Conservation (phyloP, 176 grass and related monocot species). For the Thalia dealbata region DNA sequence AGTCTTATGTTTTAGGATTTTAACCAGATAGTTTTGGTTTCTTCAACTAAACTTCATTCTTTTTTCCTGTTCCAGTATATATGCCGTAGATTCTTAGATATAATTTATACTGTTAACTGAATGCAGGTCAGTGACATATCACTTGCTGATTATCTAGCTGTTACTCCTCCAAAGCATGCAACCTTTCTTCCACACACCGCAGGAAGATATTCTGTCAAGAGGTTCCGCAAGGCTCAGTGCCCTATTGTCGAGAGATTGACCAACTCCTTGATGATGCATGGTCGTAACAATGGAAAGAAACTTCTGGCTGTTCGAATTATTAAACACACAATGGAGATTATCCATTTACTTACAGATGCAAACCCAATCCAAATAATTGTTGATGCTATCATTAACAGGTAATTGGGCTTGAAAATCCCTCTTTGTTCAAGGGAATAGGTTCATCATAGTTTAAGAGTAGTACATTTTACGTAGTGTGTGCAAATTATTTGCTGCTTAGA, state of each 20-base stretch:
- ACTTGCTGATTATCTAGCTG: too few relatives aligned
- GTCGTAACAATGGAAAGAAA: conserved; percentile 73
- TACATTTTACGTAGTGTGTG: too few relatives aligned
- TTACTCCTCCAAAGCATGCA: conserved; percentile 34
- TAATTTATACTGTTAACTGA: too few relatives aligned
- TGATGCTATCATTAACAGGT: conserved; percentile 87
- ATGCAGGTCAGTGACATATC: too few relatives aligned
- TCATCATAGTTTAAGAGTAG: too few relatives aligned
- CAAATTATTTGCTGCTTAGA: too few relatives aligned
- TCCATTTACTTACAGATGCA: conserved; percentile 66
- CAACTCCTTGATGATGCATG: conserved; percentile 33
- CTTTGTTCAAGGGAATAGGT: too few relatives aligned
- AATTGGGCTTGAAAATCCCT: not conserved
- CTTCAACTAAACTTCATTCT: too few relatives aligned
- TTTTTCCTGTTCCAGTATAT: too few relatives aligned
- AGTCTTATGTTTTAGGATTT: too few relatives aligned
- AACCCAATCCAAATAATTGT: conserved; percentile 24
- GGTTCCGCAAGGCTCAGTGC: conserved; percentile 82
- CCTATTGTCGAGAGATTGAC: conserved; percentile 81
- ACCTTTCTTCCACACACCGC: conserved; percentile 72
- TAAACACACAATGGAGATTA: conserved; percentile 80
- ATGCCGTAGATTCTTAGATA: too few relatives aligned
- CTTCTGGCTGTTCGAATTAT: conserved; percentile 72
- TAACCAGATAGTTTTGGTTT: too few relatives aligned
- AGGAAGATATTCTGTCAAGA: conserved; percentile 63